Evolutionary conservation across 1,139 yeast species (phyloP).

Genomic region (Suhomyces anneliseae): DNA sequence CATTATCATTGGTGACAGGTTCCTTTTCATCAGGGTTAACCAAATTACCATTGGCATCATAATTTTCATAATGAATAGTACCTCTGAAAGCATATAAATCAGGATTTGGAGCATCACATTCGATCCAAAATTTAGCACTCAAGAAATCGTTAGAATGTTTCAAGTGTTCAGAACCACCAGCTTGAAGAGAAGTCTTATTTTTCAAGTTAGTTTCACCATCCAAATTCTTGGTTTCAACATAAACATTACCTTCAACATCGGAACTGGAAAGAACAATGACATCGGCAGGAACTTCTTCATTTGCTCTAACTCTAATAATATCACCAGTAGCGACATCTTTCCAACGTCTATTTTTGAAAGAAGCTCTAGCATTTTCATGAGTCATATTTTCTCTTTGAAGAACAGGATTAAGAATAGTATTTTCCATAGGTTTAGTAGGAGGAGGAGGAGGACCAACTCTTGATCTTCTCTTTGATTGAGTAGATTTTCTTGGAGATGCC

Average conservation of each 20-base stretch:
- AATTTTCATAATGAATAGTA: constrained; percentile 63
- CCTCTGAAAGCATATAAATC: constrained; percentile 86
- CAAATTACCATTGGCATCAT: constrained; percentile 36
- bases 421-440: constrained; percentile 15
- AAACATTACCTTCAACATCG: constrained; percentile 88
- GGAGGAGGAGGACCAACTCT: constrained; percentile 8
- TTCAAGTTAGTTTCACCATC: constrained; percentile 97
- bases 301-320: constrained; percentile 74
- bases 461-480: constrained; percentile 13
- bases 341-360: constrained; percentile 77
- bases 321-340: constrained; percentile 90
- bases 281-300: constrained; percentile 96
- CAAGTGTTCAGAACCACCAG: constrained; percentile 57
- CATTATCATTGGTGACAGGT: constrained; percentile 75
- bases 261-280: constrained; percentile 75
- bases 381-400: constrained; percentile 23
- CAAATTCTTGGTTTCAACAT: constrained; percentile 88
- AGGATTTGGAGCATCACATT: constrained; percentile 88
- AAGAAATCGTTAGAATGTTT: constrained; percentile 72
- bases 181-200: constrained; percentile 69
- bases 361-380: constrained; percentile 22
- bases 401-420: constrained; percentile 38
- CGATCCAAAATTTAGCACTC: constrained; percentile 76
- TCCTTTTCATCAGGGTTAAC: constrained; percentile 56
- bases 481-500: constrained; percentile 5